phyloP scores from a whole-genome alignment of 1,139 yeast genomes.

The Blastobotrys capitulatus region DNA sequence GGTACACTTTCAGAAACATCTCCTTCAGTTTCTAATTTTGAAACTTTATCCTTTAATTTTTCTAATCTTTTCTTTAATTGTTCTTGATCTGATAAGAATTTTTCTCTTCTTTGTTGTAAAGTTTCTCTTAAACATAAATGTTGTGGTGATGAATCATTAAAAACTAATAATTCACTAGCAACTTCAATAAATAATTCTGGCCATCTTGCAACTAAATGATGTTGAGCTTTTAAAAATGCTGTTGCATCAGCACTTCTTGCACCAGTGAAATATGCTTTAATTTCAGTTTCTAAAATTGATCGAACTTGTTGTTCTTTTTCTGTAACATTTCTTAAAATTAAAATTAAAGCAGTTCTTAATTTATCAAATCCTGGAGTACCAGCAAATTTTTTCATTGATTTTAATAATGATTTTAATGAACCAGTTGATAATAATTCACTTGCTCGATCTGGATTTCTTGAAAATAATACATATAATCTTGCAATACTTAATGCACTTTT shows the following conservation, averaged over 20 bases:
- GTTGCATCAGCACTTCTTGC: conserved; percentile 44
- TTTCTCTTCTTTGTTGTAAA: conserved; percentile 14
- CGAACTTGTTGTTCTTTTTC: conserved; percentile 54
- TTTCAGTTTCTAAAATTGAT: conserved; percentile 39
- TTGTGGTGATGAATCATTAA: conserved; percentile 15
- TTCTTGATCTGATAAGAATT: conserved; percentile 3
- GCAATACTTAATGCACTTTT: conserved; percentile 48
- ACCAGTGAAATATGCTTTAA: conserved; percentile 35
- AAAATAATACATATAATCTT: conserved; percentile 48
- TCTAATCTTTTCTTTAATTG: conserved; percentile 2
- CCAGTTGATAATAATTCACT: conserved; percentile 42
- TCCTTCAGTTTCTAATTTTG: conserved; percentile 4
- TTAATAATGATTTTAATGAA: conserved; percentile 33
- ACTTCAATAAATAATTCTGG: conserved; percentile 52
- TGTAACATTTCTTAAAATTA: conserved; percentile 61
- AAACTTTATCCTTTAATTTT: conserved; percentile 1
- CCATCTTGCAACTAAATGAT: conserved; percentile 54
- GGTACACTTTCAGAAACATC: background rate
- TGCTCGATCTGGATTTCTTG: conserved; percentile 42
- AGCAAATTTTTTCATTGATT: conserved; percentile 27
- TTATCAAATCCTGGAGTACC: conserved; percentile 27
- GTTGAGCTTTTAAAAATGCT: conserved; percentile 49
- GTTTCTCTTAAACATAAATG: conserved; percentile 19
- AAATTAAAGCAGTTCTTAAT: conserved; percentile 29
- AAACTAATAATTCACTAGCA: conserved; percentile 40